Evolutionary conservation across 768 basidiomycete species (phyloP).

Genomic region (Tulasnella sp.): DNA sequence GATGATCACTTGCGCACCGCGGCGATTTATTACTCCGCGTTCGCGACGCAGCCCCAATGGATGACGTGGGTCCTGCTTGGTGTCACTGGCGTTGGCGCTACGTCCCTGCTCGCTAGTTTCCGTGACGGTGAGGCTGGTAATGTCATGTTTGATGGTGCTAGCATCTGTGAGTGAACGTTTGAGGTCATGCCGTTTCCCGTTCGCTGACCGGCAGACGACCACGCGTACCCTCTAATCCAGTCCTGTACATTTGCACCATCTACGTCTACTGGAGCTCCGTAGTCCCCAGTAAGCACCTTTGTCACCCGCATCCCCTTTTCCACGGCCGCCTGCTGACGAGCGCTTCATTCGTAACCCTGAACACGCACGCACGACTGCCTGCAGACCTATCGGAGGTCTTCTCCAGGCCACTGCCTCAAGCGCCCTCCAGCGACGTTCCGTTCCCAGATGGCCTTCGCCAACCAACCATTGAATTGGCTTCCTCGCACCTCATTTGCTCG

Average conservation of each 20-base stretch:
- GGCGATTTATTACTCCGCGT: constrained; percentile 74
- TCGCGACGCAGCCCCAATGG: constrained; percentile 60
- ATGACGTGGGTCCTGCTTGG: constrained; percentile 56
- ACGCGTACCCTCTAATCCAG: constrained; percentile 41
- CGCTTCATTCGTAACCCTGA: constrained; percentile 3
- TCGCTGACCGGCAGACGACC: neutral
- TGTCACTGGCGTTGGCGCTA: constrained; percentile 56
- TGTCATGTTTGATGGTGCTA: constrained; percentile 88
- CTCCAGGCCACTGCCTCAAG: constrained; percentile 47
- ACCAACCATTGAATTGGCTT: constrained; percentile 73
- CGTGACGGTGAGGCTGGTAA: constrained; percentile 74
- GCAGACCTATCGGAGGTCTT: constrained; percentile 61
- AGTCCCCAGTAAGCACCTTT: constrained; percentile 62
- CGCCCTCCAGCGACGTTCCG: constrained; percentile 42
- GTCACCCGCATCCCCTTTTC: neutral
- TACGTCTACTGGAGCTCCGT: constrained; percentile 72
- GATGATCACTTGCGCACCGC: constrained; percentile 80
- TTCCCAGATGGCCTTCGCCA: constrained; percentile 62
- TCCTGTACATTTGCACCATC: constrained; percentile 70
- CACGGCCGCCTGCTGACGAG: neutral
- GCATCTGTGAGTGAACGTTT: constrained; percentile 61
- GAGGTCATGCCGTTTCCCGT: neutral
- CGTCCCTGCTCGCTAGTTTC: constrained; percentile 73
- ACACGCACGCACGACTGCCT: neutral
- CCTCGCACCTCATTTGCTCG: constrained; percentile 79